Conservation (phyloP, 192 early-diverging fungal species). For the Phlyctochytrium bullatum region DNA sequence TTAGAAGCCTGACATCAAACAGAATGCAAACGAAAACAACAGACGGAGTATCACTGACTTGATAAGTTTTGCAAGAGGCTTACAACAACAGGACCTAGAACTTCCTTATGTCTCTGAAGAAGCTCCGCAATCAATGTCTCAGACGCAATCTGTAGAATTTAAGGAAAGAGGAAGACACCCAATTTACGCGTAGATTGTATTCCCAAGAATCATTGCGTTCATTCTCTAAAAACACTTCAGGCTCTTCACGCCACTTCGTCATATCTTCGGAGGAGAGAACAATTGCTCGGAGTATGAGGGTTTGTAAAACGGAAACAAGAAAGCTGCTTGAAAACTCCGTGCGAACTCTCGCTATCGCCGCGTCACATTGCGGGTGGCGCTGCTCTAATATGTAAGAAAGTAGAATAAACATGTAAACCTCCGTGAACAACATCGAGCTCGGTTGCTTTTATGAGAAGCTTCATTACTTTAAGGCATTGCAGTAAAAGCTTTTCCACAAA, state of each 20-base stretch:
- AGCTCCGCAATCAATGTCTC: conserved; percentile 82
- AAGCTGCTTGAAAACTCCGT: conserved; percentile 62
- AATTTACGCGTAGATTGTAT: conserved; percentile 67
- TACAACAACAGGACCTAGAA: conserved; percentile 63
- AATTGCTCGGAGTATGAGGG: conserved; percentile 73
- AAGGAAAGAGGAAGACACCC: background rate
- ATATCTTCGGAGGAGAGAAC: conserved; percentile 68
- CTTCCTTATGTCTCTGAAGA: conserved; percentile 60
- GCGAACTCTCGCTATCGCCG: conserved; percentile 57
- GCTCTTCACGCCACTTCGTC: conserved; percentile 76
- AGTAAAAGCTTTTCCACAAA: conserved; percentile 62
- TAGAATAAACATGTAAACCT: background rate
- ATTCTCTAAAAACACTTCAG: conserved; percentile 78
- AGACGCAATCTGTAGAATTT: conserved; percentile 61
- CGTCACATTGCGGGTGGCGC: conserved; percentile 46
- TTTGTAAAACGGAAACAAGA: conserved; percentile 63
- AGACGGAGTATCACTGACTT: too few species aligned
- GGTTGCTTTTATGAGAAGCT: conserved; percentile 51
- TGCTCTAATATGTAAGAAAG: conserved; percentile 30
- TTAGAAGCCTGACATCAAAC: too few species aligned
- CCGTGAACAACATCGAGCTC: conserved; percentile 3
- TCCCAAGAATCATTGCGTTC: conserved; percentile 85
- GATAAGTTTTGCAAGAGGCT: conserved; percentile 55
- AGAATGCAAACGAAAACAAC: too few species aligned
- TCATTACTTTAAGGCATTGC: conserved; percentile 71